Base-by-base conservation (phyloP, 2,329 filamentous ascomycete genomes). In the Talaromyces sp. region DNA sequence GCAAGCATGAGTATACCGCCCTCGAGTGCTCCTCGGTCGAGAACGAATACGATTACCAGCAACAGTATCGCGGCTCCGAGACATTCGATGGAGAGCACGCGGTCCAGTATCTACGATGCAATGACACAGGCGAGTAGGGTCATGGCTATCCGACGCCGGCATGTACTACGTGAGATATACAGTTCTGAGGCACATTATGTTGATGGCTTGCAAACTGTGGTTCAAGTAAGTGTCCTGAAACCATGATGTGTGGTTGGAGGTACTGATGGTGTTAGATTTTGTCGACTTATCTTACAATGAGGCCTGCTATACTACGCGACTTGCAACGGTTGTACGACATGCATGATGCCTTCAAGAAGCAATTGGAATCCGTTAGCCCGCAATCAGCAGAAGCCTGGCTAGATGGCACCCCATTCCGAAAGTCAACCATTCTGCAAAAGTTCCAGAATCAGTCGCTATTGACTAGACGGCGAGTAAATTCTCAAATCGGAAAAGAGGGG, bases 121-220 rank as follows among this genome's bases (percentile, higher is more conserved):
- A 75, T 88, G 11, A 92, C 97, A 69, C 85, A 89, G 65, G 88
- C 84, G 34, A 88, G 90, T n/a, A 85, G 86, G 49, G 85, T 88
- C 69, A 87, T 93, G 62, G 87, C 92, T 1, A 78, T 91, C 22
- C 90, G 93, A 72, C 87, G 95, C 67, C 87, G 92, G 15, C 88
- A 89, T 68, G 88, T 96, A 45, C 79, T 98, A 40, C 91, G 95
- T 73, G 95, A 98, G 78, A 81, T 98, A 60, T 87, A 97, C 67
- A 85, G 81, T 65, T 96, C 93, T 0, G 95, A 98, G 76, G 91
- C 95, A 74, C 88, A 89, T 72, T 98, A 98, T 75, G 89, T 98
- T 71, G 87, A 89, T 17, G 94, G 97, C 72, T 78, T 98, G 65
- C 92, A 92, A 71, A 92, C 95, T 69, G 82, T 98, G 66, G 90